Conservation (phyloP, 352 stramenopile genomes). For the Phytophthora constricta region DNA sequence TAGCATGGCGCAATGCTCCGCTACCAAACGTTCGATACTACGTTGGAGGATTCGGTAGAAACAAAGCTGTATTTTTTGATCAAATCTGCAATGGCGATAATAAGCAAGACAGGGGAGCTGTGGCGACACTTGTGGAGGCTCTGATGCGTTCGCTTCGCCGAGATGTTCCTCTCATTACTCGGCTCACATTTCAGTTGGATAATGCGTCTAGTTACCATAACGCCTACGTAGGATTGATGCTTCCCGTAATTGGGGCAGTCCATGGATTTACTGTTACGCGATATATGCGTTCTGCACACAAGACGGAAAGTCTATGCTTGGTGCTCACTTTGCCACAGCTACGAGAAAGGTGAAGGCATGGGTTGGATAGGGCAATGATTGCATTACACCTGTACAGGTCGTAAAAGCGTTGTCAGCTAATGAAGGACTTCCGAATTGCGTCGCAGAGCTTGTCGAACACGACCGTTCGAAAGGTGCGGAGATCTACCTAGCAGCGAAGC, state of each 20-base stretch:
- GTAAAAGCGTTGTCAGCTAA: constrained; percentile 27
- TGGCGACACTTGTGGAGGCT: constrained; percentile 37
- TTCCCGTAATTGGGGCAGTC: not conserved
- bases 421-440: constrained; percentile 30
- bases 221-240: not conserved
- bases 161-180: not conserved
- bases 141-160: constrained; percentile 7
- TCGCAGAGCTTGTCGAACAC: constrained; percentile 34
- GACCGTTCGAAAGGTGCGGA: not conserved
- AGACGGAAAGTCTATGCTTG: not conserved
- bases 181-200: not conserved
- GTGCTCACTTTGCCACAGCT: not conserved
- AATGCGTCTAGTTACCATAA: not conserved
- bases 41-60: too few species aligned
- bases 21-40: not conserved
- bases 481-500: not conserved
- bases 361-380: constrained; percentile 23
- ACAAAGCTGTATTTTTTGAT: constrained; percentile 2
- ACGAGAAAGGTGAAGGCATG: constrained; percentile 18
- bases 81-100: constrained; percentile 2
- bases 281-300: not conserved
- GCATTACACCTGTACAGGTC: constrained; percentile 24
- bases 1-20: constrained; percentile 9
- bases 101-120: constrained; percentile 33
- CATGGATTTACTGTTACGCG: not conserved